These are phyloP conservation scores for Trichoderma lentiforme DNA, from an alignment of 2,329 filamentous ascomycete genomes.

Conservation along the genomic window DNA sequence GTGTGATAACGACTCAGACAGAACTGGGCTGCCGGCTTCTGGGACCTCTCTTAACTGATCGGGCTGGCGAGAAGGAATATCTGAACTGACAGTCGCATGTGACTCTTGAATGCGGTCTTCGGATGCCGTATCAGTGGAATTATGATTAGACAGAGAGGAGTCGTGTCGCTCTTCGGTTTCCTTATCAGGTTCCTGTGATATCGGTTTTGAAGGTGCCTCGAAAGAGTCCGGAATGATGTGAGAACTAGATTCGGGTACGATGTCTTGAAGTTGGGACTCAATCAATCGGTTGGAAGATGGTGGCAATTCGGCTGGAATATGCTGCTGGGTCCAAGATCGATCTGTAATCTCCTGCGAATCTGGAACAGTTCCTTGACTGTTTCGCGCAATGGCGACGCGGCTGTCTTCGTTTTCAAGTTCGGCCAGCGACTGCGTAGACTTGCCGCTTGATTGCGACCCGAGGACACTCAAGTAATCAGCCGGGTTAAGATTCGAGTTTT, in stretches of 20 bases:
- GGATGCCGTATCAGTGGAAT: constrained; percentile 14
- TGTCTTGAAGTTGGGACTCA: neutral
- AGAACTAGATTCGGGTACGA: neutral
- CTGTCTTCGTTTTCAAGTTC: constrained; percentile 37
- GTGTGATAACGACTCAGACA: neutral
- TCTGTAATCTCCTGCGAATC: constrained; percentile 43
- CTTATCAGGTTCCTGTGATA: constrained; percentile 11
- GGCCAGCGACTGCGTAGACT: constrained; percentile 32
- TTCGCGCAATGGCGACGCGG: constrained; percentile 29
- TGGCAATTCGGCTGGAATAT: neutral
- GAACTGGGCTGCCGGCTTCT: neutral
- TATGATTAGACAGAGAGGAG: neutral
- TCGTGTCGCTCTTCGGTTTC: neutral
- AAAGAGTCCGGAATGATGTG: constrained; percentile 22
- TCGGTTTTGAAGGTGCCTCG: neutral
- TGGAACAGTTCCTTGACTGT: constrained; percentile 40
- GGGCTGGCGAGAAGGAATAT: constrained; percentile 31
- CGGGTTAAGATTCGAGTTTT: constrained; percentile 32
- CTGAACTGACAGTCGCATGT: constrained; percentile 12
- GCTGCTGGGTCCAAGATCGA: constrained; percentile 23
- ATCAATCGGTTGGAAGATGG: neutral
- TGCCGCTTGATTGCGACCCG: constrained; percentile 29
- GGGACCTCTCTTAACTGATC: neutral
- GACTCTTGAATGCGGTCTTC: constrained; percentile 20
- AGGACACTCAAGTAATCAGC: constrained; percentile 36